Conservation (phyloP, 306 rosid genomes). For the Elaeagnus macrophylla region DNA sequence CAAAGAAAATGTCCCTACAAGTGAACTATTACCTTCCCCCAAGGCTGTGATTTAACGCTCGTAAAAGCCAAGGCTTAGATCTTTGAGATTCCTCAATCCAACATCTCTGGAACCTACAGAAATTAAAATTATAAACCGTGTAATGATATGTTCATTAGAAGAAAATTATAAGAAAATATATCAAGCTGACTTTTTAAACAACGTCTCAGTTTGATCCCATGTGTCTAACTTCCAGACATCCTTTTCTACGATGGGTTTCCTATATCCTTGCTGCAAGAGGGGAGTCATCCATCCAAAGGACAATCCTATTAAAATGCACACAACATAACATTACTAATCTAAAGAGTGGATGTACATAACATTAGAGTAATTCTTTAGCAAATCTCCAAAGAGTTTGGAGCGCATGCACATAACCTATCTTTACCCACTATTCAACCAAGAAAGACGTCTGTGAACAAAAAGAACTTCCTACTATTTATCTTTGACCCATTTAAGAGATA, state of each 20-base stretch:
- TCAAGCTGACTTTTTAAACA: slow-evolving; percentile 39
- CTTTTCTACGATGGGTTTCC: slow-evolving; percentile 58
- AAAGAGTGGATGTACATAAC: too few relatives aligned
- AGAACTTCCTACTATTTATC: too few relatives aligned
- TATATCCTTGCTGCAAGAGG: slow-evolving; percentile 67
- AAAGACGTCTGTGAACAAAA: too few relatives aligned
- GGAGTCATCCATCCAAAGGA: slow-evolving; percentile 81
- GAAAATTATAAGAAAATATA: slow-evolving; percentile 13
- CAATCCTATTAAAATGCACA: slow-evolving; percentile 41
- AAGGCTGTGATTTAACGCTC: slow-evolving; percentile 70
- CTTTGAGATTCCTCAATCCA: slow-evolving; percentile 62
- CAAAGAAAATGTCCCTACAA: neutral
- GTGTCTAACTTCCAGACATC: slow-evolving; percentile 88
- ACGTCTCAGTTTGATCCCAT: slow-evolving; percentile 65
- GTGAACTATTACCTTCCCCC: slow-evolving; percentile 49
- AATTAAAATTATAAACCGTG: slow-evolving; percentile 9
- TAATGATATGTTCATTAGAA: slow-evolving; percentile 7
- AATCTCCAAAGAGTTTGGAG: too few relatives aligned
- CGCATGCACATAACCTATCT: too few relatives aligned
- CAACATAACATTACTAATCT: slow-evolving; percentile 10
- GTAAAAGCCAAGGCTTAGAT: slow-evolving; percentile 69
- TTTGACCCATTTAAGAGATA: too few relatives aligned
- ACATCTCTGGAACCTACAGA: slow-evolving; percentile 55
- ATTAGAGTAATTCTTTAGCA: too few relatives aligned
- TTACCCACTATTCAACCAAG: too few relatives aligned